These are phyloP conservation scores for Tylopilus cervinicoccineus DNA, from an alignment of 768 basidiomycete species.

Conservation along the genomic window DNA sequence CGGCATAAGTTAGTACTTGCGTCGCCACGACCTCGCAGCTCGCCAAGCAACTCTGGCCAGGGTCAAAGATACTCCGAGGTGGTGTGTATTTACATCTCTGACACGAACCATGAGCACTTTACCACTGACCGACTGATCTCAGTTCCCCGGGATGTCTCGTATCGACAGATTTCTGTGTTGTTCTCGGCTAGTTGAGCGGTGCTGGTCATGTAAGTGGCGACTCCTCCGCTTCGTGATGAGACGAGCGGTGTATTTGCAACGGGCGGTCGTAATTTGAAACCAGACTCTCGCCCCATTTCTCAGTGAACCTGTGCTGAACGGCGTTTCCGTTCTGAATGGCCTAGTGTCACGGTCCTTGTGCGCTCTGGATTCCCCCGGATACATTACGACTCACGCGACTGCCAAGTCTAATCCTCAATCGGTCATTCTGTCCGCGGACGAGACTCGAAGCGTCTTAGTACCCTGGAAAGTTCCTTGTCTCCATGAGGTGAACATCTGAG, in stretches of 20 bases:
- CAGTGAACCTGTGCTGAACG: neutral
- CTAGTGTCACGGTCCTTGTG: neutral
- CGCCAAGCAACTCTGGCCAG: neutral
- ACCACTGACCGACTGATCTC: neutral
- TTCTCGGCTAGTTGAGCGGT: neutral
- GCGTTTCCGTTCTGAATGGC: neutral
- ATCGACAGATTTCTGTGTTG: neutral
- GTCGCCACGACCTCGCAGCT: neutral
- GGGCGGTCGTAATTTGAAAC: neutral
- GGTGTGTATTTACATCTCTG: neutral
- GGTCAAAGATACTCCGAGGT: neutral
- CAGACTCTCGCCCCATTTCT: neutral
- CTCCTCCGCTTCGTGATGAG: neutral
- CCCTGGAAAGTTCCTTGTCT: neutral
- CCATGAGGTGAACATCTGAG: neutral
- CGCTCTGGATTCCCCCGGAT: neutral
- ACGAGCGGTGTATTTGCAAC: neutral
- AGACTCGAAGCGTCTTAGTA: neutral
- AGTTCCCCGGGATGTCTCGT: neutral
- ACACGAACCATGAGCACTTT: neutral
- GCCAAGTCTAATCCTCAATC: neutral
- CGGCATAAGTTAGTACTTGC: neutral
- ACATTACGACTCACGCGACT: neutral
- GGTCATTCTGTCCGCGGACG: constrained; percentile 15
- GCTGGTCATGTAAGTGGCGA: neutral